Evolutionary conservation across 2,329 filamentous ascomycete genomes (phyloP).

Genomic region (Dryadomyces quercivorus): DNA sequence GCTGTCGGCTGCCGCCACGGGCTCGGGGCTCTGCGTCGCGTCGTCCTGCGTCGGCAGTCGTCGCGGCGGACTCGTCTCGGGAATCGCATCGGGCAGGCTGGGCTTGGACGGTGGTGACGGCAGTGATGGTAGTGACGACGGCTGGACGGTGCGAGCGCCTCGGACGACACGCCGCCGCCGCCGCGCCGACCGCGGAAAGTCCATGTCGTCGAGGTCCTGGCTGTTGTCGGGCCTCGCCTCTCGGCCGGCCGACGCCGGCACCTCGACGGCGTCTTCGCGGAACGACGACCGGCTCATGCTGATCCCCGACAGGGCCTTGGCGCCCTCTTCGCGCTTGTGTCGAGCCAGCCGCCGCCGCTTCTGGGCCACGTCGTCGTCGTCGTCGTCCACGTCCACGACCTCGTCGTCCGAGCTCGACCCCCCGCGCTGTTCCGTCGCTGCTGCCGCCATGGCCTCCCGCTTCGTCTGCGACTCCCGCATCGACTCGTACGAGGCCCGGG

Average conservation of each 20-base stretch:
- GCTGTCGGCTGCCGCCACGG: not conserved
- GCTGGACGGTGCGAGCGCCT: no score
- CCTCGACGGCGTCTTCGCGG: constrained; percentile 23
- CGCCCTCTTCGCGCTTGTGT: constrained; percentile 26
- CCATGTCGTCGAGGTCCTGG: not conserved
- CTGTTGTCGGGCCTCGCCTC: constrained; percentile 9
- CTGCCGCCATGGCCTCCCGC: constrained; percentile 12
- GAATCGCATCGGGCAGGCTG: constrained; percentile 9
- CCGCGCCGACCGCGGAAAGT: no score
- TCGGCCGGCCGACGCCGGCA: constrained; percentile 20
- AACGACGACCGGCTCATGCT: constrained; percentile 19
- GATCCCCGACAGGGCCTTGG: constrained; percentile 28
- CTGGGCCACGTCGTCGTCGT: constrained; percentile 21
- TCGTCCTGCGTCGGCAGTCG: not conserved
- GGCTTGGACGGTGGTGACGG: no score
- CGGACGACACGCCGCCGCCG: no score
- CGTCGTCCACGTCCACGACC: no score
- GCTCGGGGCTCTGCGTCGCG: not conserved
- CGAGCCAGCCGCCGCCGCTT: constrained; percentile 25
- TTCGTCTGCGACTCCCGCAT: constrained; percentile 34
- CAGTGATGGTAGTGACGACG: no score
- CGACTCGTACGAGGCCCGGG: constrained; percentile 30
- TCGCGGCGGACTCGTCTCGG: constrained; percentile 12
- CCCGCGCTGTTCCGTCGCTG: not conserved
- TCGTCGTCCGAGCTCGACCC: constrained; percentile 15